These are phyloP conservation scores for Arachis hypogaea DNA, from an alignment of 306 rosid species.

Conservation along the genomic window DNA sequence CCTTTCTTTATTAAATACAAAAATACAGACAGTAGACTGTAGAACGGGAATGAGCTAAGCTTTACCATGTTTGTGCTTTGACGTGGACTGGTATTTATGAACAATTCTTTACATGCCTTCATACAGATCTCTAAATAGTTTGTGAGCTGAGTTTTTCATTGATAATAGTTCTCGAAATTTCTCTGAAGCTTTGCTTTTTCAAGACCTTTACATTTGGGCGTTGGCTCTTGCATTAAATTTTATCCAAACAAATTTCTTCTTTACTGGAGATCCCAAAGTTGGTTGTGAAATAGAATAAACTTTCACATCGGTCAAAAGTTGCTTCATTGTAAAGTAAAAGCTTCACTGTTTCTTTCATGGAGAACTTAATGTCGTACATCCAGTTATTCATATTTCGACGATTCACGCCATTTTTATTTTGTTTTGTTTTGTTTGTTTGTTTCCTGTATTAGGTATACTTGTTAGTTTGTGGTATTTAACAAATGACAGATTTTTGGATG, in stretches of 20 bases:
- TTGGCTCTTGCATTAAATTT: background rate
- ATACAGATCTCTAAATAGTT: background rate
- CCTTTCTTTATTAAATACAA: background rate
- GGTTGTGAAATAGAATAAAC: background rate
- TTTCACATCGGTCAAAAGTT: background rate
- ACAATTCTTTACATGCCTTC: background rate
- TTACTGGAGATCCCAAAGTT: background rate
- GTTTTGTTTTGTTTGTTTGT: background rate
- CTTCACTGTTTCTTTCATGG: background rate
- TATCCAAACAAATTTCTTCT: too few species aligned
- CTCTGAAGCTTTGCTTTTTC: background rate
- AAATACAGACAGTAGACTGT: background rate
- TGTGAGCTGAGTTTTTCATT: background rate
- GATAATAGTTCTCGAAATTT: background rate
- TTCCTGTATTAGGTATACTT: background rate
- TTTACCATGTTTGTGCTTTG: background rate
- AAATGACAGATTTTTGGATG: constrained; percentile 30
- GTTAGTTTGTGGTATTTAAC: constrained; percentile 13
- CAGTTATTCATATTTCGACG: background rate
- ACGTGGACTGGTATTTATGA: background rate
- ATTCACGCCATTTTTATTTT: background rate
- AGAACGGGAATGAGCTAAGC: constrained; percentile 2
- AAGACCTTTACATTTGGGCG: background rate
- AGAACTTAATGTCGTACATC: background rate
- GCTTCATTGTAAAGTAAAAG: background rate